These are phyloP conservation scores for Mycena amicta DNA, from an alignment of 768 basidiomycete species.

Conservation along the genomic window DNA sequence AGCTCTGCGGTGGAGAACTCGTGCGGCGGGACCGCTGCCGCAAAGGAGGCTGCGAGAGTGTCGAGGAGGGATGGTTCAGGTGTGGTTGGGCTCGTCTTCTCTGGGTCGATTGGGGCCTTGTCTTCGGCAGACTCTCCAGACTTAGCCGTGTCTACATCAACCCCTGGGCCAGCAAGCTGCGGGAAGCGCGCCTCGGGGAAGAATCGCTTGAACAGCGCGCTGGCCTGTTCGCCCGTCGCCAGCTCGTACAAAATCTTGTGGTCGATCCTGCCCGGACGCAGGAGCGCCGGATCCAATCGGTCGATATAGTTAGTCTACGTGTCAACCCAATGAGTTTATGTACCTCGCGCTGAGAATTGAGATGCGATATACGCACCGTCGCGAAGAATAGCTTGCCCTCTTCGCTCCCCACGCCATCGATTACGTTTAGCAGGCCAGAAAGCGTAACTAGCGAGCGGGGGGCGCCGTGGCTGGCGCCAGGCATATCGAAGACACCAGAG, in stretches of 20 bases:
- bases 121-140: not conserved
- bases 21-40: conserved; percentile 43
- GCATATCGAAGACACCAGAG: conserved; percentile 4
- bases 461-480: conserved; percentile 3
- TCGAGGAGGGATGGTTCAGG: conserved; percentile 16
- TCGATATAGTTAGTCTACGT: conserved; percentile 57
- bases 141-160: not conserved
- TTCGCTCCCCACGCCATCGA: conserved; percentile 63
- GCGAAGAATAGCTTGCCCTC: conserved; percentile 66
- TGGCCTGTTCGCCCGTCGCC: conserved; percentile 48
- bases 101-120: not conserved
- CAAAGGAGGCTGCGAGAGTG: conserved; percentile 45
- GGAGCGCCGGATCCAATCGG: conserved; percentile 55
- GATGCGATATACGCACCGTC: conserved; percentile 47
- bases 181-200: conserved; percentile 36
- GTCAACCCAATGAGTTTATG: not conserved
- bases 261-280: conserved; percentile 62
- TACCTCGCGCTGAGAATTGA: not conserved
- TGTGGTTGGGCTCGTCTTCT: conserved; percentile 13
- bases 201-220: conserved; percentile 52
- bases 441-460: conserved; percentile 46
- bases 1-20: conserved; percentile 63
- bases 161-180: conserved; percentile 13
- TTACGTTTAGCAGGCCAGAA: conserved; percentile 57
- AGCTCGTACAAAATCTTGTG: conserved; percentile 53